These are phyloP conservation scores for Asterophora lycoperdoides DNA, from an alignment of 768 basidiomycete species.

Conservation along the genomic window DNA sequence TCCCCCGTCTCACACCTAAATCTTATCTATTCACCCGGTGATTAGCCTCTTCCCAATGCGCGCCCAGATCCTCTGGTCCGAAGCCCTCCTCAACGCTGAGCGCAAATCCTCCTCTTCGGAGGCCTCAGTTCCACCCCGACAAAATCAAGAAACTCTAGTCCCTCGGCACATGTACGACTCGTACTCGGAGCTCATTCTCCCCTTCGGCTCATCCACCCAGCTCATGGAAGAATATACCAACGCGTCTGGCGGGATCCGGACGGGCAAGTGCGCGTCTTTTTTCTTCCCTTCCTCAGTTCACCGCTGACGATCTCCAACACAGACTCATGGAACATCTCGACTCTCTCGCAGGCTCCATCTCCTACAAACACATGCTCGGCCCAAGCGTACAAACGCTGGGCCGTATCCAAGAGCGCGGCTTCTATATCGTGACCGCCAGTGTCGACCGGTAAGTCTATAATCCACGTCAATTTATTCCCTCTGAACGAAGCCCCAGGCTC, in stretches of 20 bases:
- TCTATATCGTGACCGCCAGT: conserved; percentile 81
- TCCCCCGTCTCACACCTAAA: not conserved
- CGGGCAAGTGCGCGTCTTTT: conserved; percentile 51
- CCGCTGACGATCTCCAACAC: not conserved
- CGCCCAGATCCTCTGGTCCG: conserved; percentile 52
- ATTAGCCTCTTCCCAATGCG: conserved; percentile 50
- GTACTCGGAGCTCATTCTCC: conserved; percentile 61
- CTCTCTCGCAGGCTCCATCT: conserved; percentile 78
- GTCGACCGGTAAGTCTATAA: conserved; percentile 58
- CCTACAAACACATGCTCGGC: conserved; percentile 79
- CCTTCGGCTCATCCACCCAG: conserved; percentile 55
- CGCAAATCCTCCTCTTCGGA: not conserved
- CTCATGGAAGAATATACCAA: conserved; percentile 69
- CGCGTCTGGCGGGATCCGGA: conserved; percentile 65
- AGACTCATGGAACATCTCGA: conserved; percentile 80
- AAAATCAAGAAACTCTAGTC: conserved; percentile 23
- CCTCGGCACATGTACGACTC: conserved; percentile 68
- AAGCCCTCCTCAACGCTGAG: conserved; percentile 45
- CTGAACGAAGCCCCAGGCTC: conserved; percentile 40
- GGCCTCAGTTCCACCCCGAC: too few relatives aligned
- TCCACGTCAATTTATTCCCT: not conserved
- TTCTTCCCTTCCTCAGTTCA: not conserved
- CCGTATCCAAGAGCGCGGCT: conserved; percentile 55
- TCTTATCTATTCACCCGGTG: too few relatives aligned
- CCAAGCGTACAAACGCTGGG: conserved; percentile 53